These are phyloP conservation scores for Chrysanthemum lavandulifolium DNA, from an alignment of 129 eudicot species.

Conservation along the genomic window DNA sequence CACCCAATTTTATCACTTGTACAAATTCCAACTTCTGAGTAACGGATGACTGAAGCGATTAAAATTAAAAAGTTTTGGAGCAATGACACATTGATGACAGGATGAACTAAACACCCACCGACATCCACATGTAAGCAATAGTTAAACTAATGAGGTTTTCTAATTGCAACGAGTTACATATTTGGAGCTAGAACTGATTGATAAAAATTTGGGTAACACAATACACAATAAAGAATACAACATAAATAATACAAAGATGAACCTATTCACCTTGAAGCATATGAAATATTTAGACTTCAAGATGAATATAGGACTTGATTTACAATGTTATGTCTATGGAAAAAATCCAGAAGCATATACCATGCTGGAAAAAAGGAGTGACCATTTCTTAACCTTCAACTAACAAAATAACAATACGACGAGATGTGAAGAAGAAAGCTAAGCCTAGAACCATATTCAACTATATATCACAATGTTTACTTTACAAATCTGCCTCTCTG, in stretches of 20 bases:
- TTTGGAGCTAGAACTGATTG: too few species aligned
- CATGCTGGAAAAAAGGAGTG: conserved; percentile 15
- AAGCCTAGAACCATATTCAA: conserved; percentile 28
- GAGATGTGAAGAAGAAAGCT: conserved; percentile 6
- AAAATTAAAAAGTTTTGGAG: background rate
- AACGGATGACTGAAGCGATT: too few species aligned
- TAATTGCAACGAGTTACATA: too few species aligned
- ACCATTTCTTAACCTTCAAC: conserved; percentile 21
- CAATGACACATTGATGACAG: background rate
- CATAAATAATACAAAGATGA: background rate
- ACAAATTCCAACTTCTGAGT: too few species aligned
- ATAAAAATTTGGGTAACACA: background rate
- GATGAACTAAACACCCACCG: background rate
- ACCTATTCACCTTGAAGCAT: conserved; percentile 1
- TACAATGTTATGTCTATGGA: conserved; percentile 29
- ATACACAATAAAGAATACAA: conserved; percentile 30
- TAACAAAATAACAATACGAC: conserved; percentile 17
- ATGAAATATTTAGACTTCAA: conserved; percentile 10
- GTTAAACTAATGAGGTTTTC: too few species aligned
- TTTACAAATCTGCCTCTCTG: conserved; percentile 22
- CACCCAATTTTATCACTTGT: too few species aligned
- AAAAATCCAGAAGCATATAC: conserved; percentile 20
- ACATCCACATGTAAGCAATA: background rate
- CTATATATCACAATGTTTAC: conserved; percentile 11
- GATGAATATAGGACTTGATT: conserved; percentile 19